Conservation (phyloP, 768 basidiomycete species). For the Tricholoma bakamatsutake region DNA sequence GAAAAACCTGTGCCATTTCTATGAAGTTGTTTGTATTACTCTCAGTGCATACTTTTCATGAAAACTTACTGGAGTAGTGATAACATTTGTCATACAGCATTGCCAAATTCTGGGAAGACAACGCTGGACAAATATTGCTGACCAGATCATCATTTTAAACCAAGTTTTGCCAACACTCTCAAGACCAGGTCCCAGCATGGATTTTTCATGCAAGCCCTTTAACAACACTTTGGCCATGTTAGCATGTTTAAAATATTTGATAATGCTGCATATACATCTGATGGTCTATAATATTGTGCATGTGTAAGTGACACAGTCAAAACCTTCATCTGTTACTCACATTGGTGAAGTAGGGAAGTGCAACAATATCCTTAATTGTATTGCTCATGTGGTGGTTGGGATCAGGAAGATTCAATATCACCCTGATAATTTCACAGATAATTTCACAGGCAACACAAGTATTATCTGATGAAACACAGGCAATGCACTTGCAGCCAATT, state of each 20-base stretch:
- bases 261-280: background rate
- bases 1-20: constrained; percentile 9
- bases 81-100: background rate
- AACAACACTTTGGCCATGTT: background rate
- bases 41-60: background rate
- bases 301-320: background rate
- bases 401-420: background rate
- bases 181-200: background rate
- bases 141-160: background rate
- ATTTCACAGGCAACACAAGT: background rate
- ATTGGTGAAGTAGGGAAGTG: background rate
- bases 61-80: background rate
- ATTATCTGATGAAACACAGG: background rate
- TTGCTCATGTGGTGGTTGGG: background rate
- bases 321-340: background rate
- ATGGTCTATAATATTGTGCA: background rate
- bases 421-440: background rate
- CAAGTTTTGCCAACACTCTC: background rate
- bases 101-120: background rate
- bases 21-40: background rate
- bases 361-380: background rate
- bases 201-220: background rate
- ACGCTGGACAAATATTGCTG: background rate
- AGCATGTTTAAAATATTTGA: background rate
- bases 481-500: background rate